phyloP scores from a whole-genome alignment of 169 alveolate genomes.

The Eimeria nieschulzi region DNA sequence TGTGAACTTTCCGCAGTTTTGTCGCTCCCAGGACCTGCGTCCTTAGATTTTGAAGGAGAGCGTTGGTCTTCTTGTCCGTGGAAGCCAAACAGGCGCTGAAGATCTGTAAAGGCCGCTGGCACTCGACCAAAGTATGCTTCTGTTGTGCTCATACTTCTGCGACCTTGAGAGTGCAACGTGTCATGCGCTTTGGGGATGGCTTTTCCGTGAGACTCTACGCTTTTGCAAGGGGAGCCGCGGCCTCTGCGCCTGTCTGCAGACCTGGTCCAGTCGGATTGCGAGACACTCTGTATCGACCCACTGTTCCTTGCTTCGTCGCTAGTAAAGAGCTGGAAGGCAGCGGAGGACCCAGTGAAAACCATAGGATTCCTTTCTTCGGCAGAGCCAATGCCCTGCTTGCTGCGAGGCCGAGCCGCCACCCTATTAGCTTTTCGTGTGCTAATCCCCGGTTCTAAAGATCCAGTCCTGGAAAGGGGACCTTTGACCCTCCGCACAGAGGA shows the following conservation, averaged over 20 bases:
- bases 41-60: too few species aligned
- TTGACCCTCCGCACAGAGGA: not conserved
- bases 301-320: too few species aligned
- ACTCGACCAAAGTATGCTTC: conserved; percentile 7
- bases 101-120: not conserved
- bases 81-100: not conserved
- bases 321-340: not conserved
- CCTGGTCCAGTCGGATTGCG: too few species aligned
- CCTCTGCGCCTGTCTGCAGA: too few species aligned
- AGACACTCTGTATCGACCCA: too few species aligned
- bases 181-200: too few species aligned
- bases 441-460: not conserved
- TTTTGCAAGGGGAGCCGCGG: too few species aligned
- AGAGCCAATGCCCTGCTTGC: not conserved
- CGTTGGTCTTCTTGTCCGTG: too few species aligned
- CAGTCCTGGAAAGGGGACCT: not conserved
- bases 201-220: too few species aligned
- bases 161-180: not conserved
- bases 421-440: not conserved
- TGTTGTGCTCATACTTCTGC: not conserved
- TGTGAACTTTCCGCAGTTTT: too few species aligned
- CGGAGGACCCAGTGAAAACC: not conserved
- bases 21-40: too few species aligned
- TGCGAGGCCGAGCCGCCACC: not conserved
- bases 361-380: not conserved